Evolutionary conservation across 345 rosid species (phyloP).

Genomic region (Psidium friedrichsthalianum): DNA sequence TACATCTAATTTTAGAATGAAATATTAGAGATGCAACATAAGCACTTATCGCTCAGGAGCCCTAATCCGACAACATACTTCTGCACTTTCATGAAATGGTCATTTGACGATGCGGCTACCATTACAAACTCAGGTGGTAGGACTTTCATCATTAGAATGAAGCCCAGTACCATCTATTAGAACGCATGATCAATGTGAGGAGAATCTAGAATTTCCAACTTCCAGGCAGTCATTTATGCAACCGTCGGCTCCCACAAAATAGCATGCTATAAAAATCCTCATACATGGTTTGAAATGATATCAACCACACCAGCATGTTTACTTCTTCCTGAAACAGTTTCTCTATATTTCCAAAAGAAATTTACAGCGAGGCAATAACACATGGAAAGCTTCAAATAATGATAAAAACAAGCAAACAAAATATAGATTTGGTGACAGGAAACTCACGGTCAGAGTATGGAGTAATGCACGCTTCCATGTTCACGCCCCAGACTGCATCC

Average conservation of each 20-base stretch:
- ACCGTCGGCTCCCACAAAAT: not conserved
- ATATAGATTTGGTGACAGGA: not conserved
- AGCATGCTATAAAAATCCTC: not conserved
- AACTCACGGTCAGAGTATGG: conserved; percentile 85
- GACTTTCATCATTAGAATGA: not conserved
- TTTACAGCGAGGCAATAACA: not conserved
- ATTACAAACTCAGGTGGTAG: not conserved
- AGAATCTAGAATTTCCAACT: not conserved
- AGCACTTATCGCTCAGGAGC: not conserved
- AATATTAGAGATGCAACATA: not conserved
- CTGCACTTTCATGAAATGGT: not conserved
- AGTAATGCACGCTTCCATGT: conserved; percentile 88
- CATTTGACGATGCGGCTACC: not conserved
- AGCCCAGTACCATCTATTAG: not conserved
- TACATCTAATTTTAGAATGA: not conserved
- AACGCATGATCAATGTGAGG: not conserved
- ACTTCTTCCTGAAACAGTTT: not conserved
- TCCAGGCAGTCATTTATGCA: not conserved
- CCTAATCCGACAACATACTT: not conserved
- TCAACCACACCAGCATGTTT: not conserved
- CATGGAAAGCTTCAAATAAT: not conserved
- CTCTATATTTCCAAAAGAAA: not conserved
- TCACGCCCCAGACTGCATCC: conserved; percentile 76
- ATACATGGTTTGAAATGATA: not conserved
- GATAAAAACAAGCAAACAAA: not conserved